These are phyloP conservation scores for Manihot esculenta DNA, from an alignment of 441 rosid species.

Conservation along the genomic window DNA sequence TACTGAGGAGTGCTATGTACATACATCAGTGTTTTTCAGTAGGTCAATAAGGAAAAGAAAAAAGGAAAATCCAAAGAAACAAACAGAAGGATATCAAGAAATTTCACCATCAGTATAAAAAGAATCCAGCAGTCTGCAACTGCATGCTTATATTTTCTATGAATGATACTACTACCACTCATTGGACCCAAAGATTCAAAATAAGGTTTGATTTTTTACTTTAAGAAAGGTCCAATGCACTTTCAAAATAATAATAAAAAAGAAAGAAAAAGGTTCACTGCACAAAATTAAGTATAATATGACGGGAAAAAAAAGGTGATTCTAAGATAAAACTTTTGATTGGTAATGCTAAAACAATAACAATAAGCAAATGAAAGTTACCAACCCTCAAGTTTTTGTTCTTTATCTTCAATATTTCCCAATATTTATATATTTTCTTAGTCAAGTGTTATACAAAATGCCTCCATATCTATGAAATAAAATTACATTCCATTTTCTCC, in stretches of 20 bases:
- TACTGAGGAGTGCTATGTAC: neutral
- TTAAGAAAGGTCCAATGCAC: no score
- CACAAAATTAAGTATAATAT: neutral
- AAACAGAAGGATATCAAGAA: neutral
- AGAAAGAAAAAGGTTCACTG: neutral
- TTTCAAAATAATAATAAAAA: no score
- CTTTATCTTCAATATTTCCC: neutral
- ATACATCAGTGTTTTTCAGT: slow-evolving; percentile 1
- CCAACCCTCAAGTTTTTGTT: neutral
- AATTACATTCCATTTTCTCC: neutral
- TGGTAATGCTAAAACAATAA: neutral
- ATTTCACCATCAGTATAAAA: neutral
- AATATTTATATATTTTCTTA: neutral
- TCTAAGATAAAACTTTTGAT: neutral
- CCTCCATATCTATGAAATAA: no score
- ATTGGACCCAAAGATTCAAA: neutral
- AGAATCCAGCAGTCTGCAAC: neutral
- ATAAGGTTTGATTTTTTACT: no score
- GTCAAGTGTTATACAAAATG: no score
- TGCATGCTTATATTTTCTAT: neutral
- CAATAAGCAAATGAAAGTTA: neutral
- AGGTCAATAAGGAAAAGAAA: no score
- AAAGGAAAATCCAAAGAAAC: neutral
- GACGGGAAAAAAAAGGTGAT: neutral
- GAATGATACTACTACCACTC: neutral